Base-by-base conservation (phyloP, 306 rosid genomes). In the Fagus sylvatica region DNA sequence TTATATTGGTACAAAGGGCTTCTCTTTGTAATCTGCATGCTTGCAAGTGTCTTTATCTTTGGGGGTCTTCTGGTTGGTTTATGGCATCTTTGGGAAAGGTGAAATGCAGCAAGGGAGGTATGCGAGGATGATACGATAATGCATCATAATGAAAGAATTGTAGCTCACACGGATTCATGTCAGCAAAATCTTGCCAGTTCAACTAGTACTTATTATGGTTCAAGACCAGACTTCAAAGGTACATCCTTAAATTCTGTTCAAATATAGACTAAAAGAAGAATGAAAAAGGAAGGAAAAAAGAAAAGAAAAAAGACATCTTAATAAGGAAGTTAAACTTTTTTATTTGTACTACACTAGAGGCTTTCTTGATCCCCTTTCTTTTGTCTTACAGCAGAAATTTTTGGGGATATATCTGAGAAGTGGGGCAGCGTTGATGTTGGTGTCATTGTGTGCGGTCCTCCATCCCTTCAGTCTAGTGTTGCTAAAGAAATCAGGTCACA, bases 1-100 rank as follows among this genome's bases (percentile, higher is more conserved):
- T 64, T 49, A 80, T 89, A 97, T 95, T 95, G 98, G 98, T 91
- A 87, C 89, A 95, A 81, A 83, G 98, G 97, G 78, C 83, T 95
- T 39, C 91, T 90, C 62, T 80, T 87, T 59, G 65, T 88, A 1
- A 77, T 56, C 34, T 89, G 91, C 88, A 94, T 95, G 98, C 73
- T 83, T 80, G 85, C 88, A 33, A 82, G 97, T 82, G 89, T 86
- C 42, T 48, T 89, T 22, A 72, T 92, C 73, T 91, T 95, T 78
- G 98, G 98, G 32, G 98, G 98, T 69, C 39, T 76, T 51, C 95
- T 89, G 59, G 76, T 91, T 84, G 86, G 62, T 65, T 48, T 91
- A 41, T 95, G 98, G 98, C 89, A 82, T 85, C 75, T 88, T 72
- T 88, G 91, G 93, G 98, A 94, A 76, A 75, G 69, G 70, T 28